phyloP scores from a whole-genome alignment of 2,329 filamentous ascomycete species.

The Alternaria sp. region DNA sequence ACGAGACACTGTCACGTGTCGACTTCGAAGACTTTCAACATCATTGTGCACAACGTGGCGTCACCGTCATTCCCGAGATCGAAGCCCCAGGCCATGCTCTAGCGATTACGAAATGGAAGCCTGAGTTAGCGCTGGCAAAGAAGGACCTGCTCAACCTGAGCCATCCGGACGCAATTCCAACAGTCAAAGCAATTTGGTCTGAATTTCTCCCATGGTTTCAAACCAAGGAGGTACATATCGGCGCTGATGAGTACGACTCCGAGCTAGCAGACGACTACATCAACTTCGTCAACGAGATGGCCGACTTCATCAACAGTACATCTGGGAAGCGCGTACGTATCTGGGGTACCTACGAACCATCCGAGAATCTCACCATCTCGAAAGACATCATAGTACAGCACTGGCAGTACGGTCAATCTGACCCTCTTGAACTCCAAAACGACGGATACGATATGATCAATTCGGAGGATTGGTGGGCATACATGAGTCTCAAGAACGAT shows the following conservation, averaged over 20 bases:
- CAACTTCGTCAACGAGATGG: constrained; percentile 48
- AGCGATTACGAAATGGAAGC: constrained; percentile 50
- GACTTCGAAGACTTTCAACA: constrained; percentile 47
- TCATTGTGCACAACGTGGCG: constrained; percentile 44
- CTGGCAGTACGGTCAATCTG: constrained; percentile 59
- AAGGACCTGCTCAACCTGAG: constrained; percentile 47
- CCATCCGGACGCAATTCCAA: constrained; percentile 46
- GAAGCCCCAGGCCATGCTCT: constrained; percentile 48
- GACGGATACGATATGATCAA: constrained; percentile 53
- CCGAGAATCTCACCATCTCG: constrained; percentile 47
- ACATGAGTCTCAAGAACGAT: constrained; percentile 63
- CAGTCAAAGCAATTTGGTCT: constrained; percentile 46
- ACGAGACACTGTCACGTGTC: constrained; percentile 43
- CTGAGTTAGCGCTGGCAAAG: constrained; percentile 45
- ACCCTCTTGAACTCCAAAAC: constrained; percentile 50
- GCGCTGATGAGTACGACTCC: constrained; percentile 48
- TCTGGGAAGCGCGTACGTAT: constrained; percentile 44
- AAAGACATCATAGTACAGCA: constrained; percentile 55
- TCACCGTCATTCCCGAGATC: constrained; percentile 49
- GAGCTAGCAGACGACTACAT: constrained; percentile 47
- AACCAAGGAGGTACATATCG: constrained; percentile 48
- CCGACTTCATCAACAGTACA: constrained; percentile 37
- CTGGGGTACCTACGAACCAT: constrained; percentile 55
- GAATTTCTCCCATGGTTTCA: constrained; percentile 51
- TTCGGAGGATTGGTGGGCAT: constrained; percentile 61